Conservation (phyloP, 768 basidiomycete species). For the Suillus spraguei region DNA sequence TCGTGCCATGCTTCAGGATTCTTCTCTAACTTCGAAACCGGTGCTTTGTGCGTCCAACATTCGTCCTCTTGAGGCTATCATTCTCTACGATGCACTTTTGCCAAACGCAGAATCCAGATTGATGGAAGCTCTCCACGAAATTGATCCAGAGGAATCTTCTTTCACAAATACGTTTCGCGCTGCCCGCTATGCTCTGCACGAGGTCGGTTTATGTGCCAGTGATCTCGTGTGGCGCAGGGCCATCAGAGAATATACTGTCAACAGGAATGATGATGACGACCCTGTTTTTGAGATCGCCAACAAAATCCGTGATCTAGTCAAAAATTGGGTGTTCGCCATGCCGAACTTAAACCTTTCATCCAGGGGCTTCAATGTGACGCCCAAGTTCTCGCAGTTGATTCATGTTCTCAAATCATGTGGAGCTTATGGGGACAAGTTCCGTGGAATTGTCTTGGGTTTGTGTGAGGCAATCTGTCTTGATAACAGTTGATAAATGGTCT, state of each 20-base stretch:
- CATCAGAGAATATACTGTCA: constrained; percentile 39
- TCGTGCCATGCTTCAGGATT: constrained; percentile 15
- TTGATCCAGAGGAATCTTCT: constrained; percentile 42
- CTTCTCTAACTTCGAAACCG: constrained; percentile 20
- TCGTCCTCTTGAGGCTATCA: constrained; percentile 51
- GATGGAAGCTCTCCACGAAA: constrained; percentile 46
- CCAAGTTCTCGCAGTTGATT: constrained; percentile 64
- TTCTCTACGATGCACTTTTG: constrained; percentile 51
- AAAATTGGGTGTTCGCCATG: constrained; percentile 65
- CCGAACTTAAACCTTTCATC: constrained; percentile 63
- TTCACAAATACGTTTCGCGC: constrained; percentile 47
- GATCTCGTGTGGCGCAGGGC: constrained; percentile 71
- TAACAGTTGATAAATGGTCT: constrained; percentile 13
- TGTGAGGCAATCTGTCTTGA: constrained; percentile 1
- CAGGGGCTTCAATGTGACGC: constrained; percentile 64
- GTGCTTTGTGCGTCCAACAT: constrained; percentile 38
- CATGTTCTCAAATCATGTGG: constrained; percentile 60
- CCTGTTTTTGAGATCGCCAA: constrained; percentile 24
- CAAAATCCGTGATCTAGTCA: constrained; percentile 43
- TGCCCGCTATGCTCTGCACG: constrained; percentile 47
- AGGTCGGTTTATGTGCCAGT: constrained; percentile 69
- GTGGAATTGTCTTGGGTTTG: constrained; percentile 67
- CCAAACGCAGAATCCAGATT: constrained; percentile 42
- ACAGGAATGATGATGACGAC: constrained; percentile 40
- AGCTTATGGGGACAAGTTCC: constrained; percentile 57